These are phyloP conservation scores for Besnoitia besnoiti DNA, from an alignment of 169 alveolate genomes.

Conservation along the genomic window DNA sequence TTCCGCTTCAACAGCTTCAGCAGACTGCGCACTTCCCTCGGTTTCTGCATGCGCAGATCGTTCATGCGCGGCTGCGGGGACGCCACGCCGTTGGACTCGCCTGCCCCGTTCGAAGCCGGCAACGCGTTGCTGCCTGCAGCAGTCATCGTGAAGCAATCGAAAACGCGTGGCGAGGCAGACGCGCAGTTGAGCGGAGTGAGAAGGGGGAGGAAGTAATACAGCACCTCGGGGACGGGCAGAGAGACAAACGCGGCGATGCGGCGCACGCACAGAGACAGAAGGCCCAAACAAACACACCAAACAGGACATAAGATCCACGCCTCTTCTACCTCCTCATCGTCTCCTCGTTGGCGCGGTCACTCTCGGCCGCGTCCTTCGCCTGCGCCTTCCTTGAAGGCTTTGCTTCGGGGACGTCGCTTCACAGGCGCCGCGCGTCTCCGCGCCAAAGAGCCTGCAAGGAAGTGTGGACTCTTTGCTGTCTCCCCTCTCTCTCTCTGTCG, in stretches of 20 bases:
- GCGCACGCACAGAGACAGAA: too few species aligned
- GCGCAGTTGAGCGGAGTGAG: neutral
- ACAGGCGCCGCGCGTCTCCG: too few species aligned
- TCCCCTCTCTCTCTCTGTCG: too few species aligned
- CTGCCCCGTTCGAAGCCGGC: neutral
- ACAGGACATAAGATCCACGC: too few species aligned
- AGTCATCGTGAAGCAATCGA: neutral
- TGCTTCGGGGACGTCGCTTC: too few species aligned
- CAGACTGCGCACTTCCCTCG: slow-evolving; percentile 35
- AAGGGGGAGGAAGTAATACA: neutral
- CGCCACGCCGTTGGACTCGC: neutral
- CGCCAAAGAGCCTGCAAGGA: too few species aligned
- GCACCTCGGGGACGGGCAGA: neutral
- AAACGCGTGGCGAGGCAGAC: neutral
- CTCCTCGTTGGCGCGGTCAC: too few species aligned
- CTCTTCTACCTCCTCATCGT: too few species aligned
- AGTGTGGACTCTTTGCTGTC: too few species aligned
- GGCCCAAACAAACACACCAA: too few species aligned
- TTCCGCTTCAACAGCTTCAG: slow-evolving; percentile 49
- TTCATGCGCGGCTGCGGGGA: neutral
- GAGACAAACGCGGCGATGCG: neutral
- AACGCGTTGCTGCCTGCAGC: neutral
- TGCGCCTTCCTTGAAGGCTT: too few species aligned
- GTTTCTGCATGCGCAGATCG: neutral
- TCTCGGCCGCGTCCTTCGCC: too few species aligned